These are phyloP conservation scores for Ogataea pini DNA, from an alignment of 805 yeast genomes.

Conservation along the genomic window DNA sequence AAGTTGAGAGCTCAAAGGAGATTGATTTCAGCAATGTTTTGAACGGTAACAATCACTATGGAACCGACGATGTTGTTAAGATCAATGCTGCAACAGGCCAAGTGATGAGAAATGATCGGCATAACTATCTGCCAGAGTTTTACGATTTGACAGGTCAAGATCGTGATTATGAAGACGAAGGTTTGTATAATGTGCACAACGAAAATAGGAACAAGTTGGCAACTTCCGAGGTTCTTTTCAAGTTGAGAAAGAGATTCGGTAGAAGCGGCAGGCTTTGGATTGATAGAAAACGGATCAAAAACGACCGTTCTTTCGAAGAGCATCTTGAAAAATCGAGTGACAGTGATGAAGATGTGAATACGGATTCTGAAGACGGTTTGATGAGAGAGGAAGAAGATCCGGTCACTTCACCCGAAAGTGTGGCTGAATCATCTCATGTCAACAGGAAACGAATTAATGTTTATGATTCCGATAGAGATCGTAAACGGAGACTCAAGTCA, in stretches of 20 bases:
- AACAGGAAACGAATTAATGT: constrained; percentile 31
- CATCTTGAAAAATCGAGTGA: constrained; percentile 14
- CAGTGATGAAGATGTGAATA: constrained; percentile 26
- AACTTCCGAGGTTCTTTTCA: constrained; percentile 52
- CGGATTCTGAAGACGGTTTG: constrained; percentile 1
- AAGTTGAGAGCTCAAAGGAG: constrained; percentile 60
- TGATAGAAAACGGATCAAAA: constrained; percentile 61
- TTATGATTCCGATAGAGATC: constrained; percentile 36
- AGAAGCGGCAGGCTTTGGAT: constrained; percentile 68
- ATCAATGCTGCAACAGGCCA: constrained; percentile 55
- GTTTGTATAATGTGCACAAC: constrained; percentile 20
- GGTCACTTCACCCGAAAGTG: constrained; percentile 16
- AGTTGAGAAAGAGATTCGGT: constrained; percentile 74
- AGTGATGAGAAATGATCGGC: constrained; percentile 42
- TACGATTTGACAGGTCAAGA: constrained; percentile 39
- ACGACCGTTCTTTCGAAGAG: constrained; percentile 22
- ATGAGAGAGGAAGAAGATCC: constrained; percentile 5
- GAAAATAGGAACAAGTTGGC: constrained; percentile 27
- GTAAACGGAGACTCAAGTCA: constrained; percentile 45
- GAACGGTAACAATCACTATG: constrained; percentile 44
- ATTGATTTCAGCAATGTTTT: constrained; percentile 46
- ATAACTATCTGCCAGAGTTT: constrained; percentile 42
- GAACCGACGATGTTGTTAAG: constrained; percentile 30
- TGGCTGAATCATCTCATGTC: constrained; percentile 1
- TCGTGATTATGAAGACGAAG: constrained; percentile 25